These are phyloP conservation scores for Amanita phalloides DNA, from an alignment of 768 basidiomycete genomes.

Conservation along the genomic window DNA sequence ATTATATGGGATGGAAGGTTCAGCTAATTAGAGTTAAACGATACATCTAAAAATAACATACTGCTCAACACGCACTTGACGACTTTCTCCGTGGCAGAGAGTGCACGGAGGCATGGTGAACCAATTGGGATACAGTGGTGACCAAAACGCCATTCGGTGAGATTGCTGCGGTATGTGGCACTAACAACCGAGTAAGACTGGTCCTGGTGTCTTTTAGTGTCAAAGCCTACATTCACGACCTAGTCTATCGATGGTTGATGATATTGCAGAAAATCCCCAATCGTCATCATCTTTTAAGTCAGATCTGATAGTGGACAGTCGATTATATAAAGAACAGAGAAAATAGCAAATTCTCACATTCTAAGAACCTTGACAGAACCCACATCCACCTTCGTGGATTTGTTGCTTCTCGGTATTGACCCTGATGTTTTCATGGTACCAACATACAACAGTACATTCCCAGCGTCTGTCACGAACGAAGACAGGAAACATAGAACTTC, in stretches of 20 bases:
- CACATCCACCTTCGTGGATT: conserved; percentile 27
- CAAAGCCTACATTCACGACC: conserved; percentile 39
- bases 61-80: conserved; percentile 8
- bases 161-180: conserved; percentile 40
- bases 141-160: conserved; percentile 55
- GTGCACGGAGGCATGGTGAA: conserved; percentile 19
- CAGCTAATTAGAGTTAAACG: background rate
- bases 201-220: background rate
- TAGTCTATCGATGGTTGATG: conserved; percentile 26
- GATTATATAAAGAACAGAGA: background rate
- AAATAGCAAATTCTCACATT: conserved; percentile 28
- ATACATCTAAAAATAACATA: background rate
- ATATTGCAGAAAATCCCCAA: conserved; percentile 39
- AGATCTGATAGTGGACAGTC: conserved; percentile 27
- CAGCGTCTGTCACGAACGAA: conserved; percentile 22
- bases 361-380: conserved; percentile 42
- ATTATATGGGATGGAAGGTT: conserved; percentile 11
- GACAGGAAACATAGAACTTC: conserved; percentile 36
- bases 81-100: conserved; percentile 26
- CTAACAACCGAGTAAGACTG: conserved; percentile 21
- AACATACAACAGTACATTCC: conserved; percentile 28
- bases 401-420: conserved; percentile 20
- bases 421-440: conserved; percentile 41
- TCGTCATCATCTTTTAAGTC: conserved; percentile 37
- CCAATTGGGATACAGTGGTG: background rate